phyloP scores from a whole-genome alignment of 805 yeast genomes.

The Wickerhamomyces chambardii region DNA sequence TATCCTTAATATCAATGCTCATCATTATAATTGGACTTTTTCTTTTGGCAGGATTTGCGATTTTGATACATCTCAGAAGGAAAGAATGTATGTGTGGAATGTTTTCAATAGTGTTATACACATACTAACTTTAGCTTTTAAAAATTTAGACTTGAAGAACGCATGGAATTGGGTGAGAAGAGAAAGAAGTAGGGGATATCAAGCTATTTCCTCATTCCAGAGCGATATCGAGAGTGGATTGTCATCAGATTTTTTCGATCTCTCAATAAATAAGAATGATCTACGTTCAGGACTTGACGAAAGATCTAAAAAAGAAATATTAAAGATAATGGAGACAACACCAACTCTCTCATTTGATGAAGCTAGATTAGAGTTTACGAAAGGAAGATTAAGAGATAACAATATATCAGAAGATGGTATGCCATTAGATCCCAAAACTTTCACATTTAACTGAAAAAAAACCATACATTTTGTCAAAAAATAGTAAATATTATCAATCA shows the following conservation, averaged over 20 bases:
- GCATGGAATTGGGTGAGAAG: no score
- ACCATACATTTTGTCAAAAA: neutral
- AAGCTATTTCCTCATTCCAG: constrained; percentile 26
- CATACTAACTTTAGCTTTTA: no score
- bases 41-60: no score
- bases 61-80: no score
- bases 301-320: constrained; percentile 39
- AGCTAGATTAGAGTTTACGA: constrained; percentile 51
- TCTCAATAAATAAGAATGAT: constrained; percentile 41
- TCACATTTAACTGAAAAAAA: constrained; percentile 28
- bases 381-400: constrained; percentile 34
- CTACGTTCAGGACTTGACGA: constrained; percentile 54
- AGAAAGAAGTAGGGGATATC: no score
- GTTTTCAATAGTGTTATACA: no score
- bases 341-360: constrained; percentile 49
- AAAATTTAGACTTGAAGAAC: no score
- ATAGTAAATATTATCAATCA: neutral
- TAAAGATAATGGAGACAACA: constrained; percentile 41
- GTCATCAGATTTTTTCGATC: constrained; percentile 48
- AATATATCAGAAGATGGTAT: constrained; percentile 57
- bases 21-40: no score
- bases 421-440: constrained; percentile 59
- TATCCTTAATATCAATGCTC: no score
- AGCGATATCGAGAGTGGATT: constrained; percentile 53
- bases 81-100: no score